Percentiles rank a stretch among this genome's conserved stretches.
These are phyloP conservation scores for Pythium phragmitis DNA, from an alignment of 352 stramenopile species.

Conservation along the genomic window DNA sequence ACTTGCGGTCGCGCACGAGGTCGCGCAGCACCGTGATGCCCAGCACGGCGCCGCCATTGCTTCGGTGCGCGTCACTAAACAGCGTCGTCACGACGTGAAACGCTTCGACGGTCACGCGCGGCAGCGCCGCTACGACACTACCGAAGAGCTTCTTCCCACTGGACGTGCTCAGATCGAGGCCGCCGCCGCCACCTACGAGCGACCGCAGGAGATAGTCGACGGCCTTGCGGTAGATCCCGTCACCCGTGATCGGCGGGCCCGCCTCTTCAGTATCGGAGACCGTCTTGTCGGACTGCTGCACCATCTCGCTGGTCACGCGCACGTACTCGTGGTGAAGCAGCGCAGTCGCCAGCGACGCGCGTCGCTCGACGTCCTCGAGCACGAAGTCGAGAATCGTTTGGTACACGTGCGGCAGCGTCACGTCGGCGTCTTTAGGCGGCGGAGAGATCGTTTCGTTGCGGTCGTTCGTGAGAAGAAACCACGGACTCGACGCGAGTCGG, in stretches of 20 bases:
- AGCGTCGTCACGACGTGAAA: constrained; percentile 47
- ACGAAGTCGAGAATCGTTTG: constrained; percentile 73
- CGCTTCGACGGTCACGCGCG: constrained; percentile 57
- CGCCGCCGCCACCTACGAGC: constrained; percentile 39
- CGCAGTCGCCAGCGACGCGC: constrained; percentile 48
- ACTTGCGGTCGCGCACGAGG: constrained; percentile 61
- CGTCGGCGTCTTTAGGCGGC: constrained; percentile 1
- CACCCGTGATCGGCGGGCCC: constrained; percentile 16
- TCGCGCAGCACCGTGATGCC: constrained; percentile 74
- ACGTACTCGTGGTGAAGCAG: constrained; percentile 69
- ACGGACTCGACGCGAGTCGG: constrained; percentile 60
- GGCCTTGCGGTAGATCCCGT: constrained; percentile 40
- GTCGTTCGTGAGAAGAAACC: constrained; percentile 53
- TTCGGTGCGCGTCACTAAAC: constrained; percentile 44
- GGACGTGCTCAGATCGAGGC: constrained; percentile 56
- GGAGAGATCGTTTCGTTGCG: constrained; percentile 30
- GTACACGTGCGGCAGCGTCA: constrained; percentile 55
- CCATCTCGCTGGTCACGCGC: constrained; percentile 34
- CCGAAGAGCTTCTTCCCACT: constrained; percentile 75
- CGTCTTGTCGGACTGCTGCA: background rate
- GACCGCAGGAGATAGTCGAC: constrained; percentile 54
- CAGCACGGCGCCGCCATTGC: constrained; percentile 48
- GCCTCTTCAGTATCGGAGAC: background rate
- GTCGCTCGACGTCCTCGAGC: constrained; percentile 48
- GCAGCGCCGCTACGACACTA: constrained; percentile 49